Base-by-base conservation (phyloP, 148 eudicot genomes). In the Arbutus unedo region DNA sequence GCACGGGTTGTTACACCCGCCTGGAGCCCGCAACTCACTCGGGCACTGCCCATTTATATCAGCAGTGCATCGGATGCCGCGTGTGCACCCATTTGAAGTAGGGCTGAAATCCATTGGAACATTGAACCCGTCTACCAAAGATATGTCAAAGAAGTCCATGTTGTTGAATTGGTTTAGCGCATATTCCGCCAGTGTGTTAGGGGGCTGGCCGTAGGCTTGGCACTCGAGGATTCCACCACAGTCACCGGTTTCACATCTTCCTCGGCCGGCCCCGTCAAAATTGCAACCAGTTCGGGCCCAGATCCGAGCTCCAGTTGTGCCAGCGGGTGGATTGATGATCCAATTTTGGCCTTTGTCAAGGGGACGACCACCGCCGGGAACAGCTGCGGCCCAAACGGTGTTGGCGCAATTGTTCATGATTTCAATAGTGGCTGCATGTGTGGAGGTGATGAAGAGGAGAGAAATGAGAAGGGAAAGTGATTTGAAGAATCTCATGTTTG, bases 251-350 rank as follows among this genome's bases (percentile, higher is more conserved):
- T 81, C 57, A 31, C 94, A 91, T 2, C 56, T 71, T 38, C 90
- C 90, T 0, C 62, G 68, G 0, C 91, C 92, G 0, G 72, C 19
- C 2, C 71, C 88, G 77, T 89, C 86, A 18, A 78, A 82, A 23
- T 48, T 87, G 87, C 92, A 92, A 0, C 81, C 79, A 2, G 95
- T 92, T 0, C 93, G 88, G 66, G 79, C 85, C 95, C 95, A 90
- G 3, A 92, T 87, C 4, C 93, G 90, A 21, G 86, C 91, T 62
- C n/a, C 31, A 2, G 92, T 31, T 31, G 38, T 31, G 38, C 38
- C 38, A 31, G 38, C 38, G 1, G 38, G 38, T 31, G 38, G 38
- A 31, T 31, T 31, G 38, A 31, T 31, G 1, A 31, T 31, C 38
- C 38, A 31, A 1, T 31, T 31, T 31, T 89, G 23, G 64, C 25